Percentiles rank a stretch among this genome's conserved stretches.
Conservation (phyloP, 345 rosid genomes). For the Citrus hindsii region DNA sequence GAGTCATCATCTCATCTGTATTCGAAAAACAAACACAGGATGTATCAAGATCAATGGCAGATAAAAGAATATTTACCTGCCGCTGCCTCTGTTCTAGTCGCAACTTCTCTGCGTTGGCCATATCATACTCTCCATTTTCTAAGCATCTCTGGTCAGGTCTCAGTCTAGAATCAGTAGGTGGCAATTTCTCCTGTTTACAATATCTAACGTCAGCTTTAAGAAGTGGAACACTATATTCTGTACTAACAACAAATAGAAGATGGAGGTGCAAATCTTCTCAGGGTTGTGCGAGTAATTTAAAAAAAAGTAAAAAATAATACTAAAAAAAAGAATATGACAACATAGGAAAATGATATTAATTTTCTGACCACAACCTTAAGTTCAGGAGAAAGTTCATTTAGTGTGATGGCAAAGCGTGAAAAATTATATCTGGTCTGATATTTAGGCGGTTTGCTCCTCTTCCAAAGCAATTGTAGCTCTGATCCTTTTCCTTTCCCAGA, state of each 20-base stretch:
- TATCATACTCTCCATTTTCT: slow-evolving; percentile 41
- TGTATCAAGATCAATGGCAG: background rate
- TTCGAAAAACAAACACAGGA: too few relatives aligned
- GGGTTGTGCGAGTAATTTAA: too few relatives aligned
- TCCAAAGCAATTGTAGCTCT: slow-evolving; percentile 34
- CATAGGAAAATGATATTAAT: background rate
- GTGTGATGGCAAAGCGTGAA: slow-evolving; percentile 32
- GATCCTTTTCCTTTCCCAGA: slow-evolving; percentile 20
- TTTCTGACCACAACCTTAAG: slow-evolving; percentile 19
- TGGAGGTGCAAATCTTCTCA: too few relatives aligned
- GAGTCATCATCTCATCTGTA: too few relatives aligned
- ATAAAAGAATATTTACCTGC: slow-evolving; percentile 19
- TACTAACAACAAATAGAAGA: background rate
- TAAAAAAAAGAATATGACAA: background rate
- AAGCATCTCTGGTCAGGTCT: slow-evolving; percentile 41
- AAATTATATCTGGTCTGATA: slow-evolving; percentile 33
- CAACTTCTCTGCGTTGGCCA: slow-evolving; percentile 40
- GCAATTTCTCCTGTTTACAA: slow-evolving; percentile 32
- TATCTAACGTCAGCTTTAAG: background rate
- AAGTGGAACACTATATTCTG: background rate
- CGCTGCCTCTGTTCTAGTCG: slow-evolving; percentile 42
- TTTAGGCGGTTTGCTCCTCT: slow-evolving; percentile 25
- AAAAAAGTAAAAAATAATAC: too few relatives aligned
- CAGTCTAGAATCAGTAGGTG: slow-evolving; percentile 47
- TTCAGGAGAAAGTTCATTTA: slow-evolving; percentile 40